Percentiles rank a stretch among this genome's conserved stretches.
phyloP scores from a whole-genome alignment of 2,329 filamentous ascomycete genomes.

The Ophidiomyces ophidiicola region DNA sequence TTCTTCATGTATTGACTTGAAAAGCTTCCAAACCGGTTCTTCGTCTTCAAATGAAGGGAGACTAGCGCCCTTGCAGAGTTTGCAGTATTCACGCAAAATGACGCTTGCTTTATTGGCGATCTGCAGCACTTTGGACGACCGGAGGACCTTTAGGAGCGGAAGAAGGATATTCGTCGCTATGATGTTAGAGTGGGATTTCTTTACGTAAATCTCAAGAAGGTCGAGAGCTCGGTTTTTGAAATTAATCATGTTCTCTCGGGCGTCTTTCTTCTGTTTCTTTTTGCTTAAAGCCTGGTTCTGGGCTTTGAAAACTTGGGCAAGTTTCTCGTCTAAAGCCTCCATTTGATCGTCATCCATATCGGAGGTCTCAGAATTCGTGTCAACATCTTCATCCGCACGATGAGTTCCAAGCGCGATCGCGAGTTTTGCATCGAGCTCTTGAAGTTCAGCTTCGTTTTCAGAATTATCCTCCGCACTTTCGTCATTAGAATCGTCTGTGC shows the following conservation, averaged over 20 bases:
- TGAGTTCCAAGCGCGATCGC: slow-evolving; percentile 67
- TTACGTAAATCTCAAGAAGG: slow-evolving; percentile 71
- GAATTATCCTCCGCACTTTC: slow-evolving; percentile 18
- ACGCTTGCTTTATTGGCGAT: slow-evolving; percentile 60
- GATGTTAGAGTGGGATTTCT: slow-evolving; percentile 57
- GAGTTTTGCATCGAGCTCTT: slow-evolving; percentile 43
- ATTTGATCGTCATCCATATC: slow-evolving; percentile 96
- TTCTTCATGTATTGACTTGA: slow-evolving; percentile 58
- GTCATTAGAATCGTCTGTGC: slow-evolving; percentile 32
- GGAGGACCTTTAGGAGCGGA: slow-evolving; percentile 63
- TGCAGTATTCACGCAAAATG: slow-evolving; percentile 62
- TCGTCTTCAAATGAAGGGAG: slow-evolving; percentile 30
- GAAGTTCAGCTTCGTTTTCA: slow-evolving; percentile 16
- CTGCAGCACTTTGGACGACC: slow-evolving; percentile 63
- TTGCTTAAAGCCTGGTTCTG: slow-evolving; percentile 55
- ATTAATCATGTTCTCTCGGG: slow-evolving; percentile 77
- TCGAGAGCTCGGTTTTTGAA: slow-evolving; percentile 94
- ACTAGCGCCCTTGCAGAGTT: slow-evolving; percentile 41
- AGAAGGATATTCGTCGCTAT: slow-evolving; percentile 59
- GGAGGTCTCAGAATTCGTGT: slow-evolving; percentile 47
- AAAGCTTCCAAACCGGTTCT: slow-evolving; percentile 43
- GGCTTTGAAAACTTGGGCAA: slow-evolving; percentile 75
- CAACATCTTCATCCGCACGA: slow-evolving; percentile 42
- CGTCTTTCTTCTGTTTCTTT: slow-evolving; percentile 76
- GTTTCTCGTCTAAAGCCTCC: slow-evolving; percentile 72